Evolutionary conservation across 2,329 filamentous ascomycete genomes (phyloP), one percentile per base, ranked within the genome.

Genomic region (Fusarium gaditjirri): DNA sequence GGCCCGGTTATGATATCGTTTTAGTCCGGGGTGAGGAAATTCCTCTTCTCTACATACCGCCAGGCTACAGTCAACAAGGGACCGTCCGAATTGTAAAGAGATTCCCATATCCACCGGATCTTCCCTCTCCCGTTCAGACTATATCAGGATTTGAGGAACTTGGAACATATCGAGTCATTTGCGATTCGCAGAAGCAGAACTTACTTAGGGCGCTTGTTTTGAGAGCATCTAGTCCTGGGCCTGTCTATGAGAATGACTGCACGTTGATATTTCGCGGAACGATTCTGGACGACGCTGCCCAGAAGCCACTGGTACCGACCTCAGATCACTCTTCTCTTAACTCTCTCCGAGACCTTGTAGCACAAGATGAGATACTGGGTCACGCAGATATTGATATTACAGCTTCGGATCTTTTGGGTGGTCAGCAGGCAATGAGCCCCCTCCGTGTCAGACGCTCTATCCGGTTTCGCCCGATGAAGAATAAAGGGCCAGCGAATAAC

Each of bases 91-190:
- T 35, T 6, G 1, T 25, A 4, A 21, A 19, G 3, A 25, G 4
- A 8, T 2, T 5, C 12, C 6, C 8, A 4, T 0, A 2, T 25
- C 6, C 9, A 2, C 16, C 16, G 0, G 2, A 7, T 1, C 3
- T 6, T 25, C 0, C 11, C 11, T 14, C 27, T 33, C 14, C 6
- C 13, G 1, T 8, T 14, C n/a, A n/a, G 12, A 35, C 7, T 0
- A 8, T 21, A 21, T 8, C 12, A 8, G 19, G 16, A 4, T 21
- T 50, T 6, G 8, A 23, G 31, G 1, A 0, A 16, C 0, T 27
- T 35, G 47, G 47, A 6, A 10, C 10, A 25, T 27, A 52, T 3
- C 47, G 36, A 13, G 31, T 52, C 6, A 52, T 36, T 3, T 52
- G 47, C 47, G 23, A 52, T 4, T 50, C 9, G 16, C 17, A 25